Evolutionary conservation across 192 early-diverging fungal genomes (phyloP).

Genomic region (Diversispora epigaea): DNA sequence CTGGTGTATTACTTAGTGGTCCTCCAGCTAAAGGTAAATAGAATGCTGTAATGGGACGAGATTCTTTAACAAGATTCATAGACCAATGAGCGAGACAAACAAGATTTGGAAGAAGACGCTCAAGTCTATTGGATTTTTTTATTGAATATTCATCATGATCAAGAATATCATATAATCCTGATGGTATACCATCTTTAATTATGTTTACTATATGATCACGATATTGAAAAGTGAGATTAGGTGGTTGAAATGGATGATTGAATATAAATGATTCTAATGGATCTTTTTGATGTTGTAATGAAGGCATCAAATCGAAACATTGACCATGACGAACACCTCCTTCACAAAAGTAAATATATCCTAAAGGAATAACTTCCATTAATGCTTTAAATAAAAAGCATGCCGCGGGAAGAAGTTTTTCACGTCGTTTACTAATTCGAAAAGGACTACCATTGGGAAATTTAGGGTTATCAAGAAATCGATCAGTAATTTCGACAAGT

Average conservation of each 20-base stretch:
- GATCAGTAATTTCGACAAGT: constrained; percentile 36
- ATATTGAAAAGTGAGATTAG: background rate
- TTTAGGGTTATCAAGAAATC: constrained; percentile 32
- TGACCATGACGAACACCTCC: constrained; percentile 60
- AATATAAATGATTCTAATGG: constrained; percentile 37
- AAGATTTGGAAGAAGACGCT: constrained; percentile 47
- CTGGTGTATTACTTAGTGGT: constrained; percentile 50
- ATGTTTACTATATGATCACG: background rate
- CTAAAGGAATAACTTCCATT: constrained; percentile 42
- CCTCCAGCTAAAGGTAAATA: constrained; percentile 53
- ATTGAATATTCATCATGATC: background rate
- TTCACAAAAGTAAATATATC: constrained; percentile 52
- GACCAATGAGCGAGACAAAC: constrained; percentile 50
- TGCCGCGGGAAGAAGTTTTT: constrained; percentile 54
- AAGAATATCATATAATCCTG: constrained; percentile 34
- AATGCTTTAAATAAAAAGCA: constrained; percentile 51
- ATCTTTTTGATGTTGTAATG: constrained; percentile 45
- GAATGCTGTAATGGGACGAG: constrained; percentile 52
- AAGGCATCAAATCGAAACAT: constrained; percentile 45
- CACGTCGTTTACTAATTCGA: constrained; percentile 56
- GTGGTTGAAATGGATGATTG: constrained; percentile 5
- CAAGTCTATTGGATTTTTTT: constrained; percentile 15
- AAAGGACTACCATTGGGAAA: constrained; percentile 33
- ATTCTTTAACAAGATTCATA: constrained; percentile 52
- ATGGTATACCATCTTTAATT: constrained; percentile 31